Evolutionary conservation across 1,139 yeast species (phyloP).

Genomic region (Nematodospora anomalae): DNA sequence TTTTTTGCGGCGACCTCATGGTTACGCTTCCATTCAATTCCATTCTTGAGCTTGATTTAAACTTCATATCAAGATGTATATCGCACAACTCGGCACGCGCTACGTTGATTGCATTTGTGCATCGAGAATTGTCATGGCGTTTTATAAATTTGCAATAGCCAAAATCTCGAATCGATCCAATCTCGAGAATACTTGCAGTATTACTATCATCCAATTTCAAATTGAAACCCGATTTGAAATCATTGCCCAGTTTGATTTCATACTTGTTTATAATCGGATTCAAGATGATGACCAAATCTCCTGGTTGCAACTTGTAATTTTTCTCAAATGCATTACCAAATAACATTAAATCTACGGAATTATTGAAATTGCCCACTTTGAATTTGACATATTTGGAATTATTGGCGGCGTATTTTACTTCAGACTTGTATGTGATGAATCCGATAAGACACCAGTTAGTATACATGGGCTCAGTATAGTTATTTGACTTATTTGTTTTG

Average conservation of each 20-base stretch:
- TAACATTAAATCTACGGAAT: constrained; percentile 57
- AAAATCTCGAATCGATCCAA: constrained; percentile 71
- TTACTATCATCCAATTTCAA: constrained; percentile 51
- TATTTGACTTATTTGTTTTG: constrained; percentile 61
- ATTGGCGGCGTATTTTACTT: constrained; percentile 38
- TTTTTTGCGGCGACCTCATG: constrained; percentile 35
- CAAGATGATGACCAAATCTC: constrained; percentile 70
- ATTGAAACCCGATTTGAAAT: constrained; percentile 48
- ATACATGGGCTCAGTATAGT: constrained; percentile 65
- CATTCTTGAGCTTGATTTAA: constrained; percentile 60
- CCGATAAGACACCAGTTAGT: constrained; percentile 79
- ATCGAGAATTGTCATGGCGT: constrained; percentile 45
- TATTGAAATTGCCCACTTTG: constrained; percentile 65
- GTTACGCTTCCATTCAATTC: constrained; percentile 69
- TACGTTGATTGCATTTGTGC: constrained; percentile 61
- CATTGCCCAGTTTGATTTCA: constrained; percentile 7
- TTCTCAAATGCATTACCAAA: constrained; percentile 68
- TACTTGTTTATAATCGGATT: constrained; percentile 61
- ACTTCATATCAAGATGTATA: constrained; percentile 64
- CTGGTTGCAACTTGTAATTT: constrained; percentile 71
- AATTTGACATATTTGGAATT: constrained; percentile 58
- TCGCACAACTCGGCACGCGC: constrained; percentile 60
- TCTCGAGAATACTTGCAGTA: constrained; percentile 57
- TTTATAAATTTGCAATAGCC: constrained; percentile 62
- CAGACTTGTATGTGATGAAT: constrained; percentile 58